These are phyloP conservation scores for Pseudocercospora crystallina DNA, from an alignment of 2,329 filamentous ascomycete genomes.

Conservation along the genomic window DNA sequence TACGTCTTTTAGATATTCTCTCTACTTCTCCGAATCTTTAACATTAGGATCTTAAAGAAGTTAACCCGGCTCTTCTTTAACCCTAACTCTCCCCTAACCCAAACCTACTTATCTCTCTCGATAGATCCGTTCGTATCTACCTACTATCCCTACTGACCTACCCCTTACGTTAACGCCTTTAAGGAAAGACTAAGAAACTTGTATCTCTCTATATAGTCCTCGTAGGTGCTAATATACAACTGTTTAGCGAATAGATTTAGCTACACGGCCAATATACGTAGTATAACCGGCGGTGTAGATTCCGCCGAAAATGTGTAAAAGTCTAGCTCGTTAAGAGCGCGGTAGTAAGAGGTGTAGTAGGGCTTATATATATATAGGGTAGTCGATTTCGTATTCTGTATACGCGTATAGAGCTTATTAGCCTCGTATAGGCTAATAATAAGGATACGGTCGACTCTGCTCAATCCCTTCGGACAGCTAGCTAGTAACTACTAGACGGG, in stretches of 20 bases:
- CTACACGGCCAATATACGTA: constrained; percentile 29
- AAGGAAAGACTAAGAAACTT: constrained; percentile 19
- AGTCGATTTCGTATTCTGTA: constrained; percentile 36
- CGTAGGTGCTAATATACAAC: constrained; percentile 58
- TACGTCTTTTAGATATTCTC: constrained; percentile 27
- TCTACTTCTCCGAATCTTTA: constrained; percentile 22
- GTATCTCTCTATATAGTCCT: constrained; percentile 50
- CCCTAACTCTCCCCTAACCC: constrained; percentile 13
- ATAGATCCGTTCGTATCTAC: constrained; percentile 24
- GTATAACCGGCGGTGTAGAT: not conserved
- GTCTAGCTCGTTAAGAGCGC: constrained; percentile 47
- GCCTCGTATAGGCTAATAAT: constrained; percentile 65
- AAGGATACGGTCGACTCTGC: constrained; percentile 39
- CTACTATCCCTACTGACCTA: constrained; percentile 13
- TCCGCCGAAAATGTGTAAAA: too few species aligned
- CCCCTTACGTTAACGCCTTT: constrained; percentile 1
- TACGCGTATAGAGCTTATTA: constrained; percentile 47
- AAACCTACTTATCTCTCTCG: constrained; percentile 12
- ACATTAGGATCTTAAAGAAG: constrained; percentile 26
- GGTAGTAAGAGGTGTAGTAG: constrained; percentile 42
- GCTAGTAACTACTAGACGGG: constrained; percentile 58
- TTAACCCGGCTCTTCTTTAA: constrained; percentile 22
- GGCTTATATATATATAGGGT: constrained; percentile 53
- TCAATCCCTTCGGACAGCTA: constrained; percentile 12
- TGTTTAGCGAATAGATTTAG: constrained; percentile 69